phyloP scores from a whole-genome alignment of 1,284 basidiomycete species.

The Apiotrichum domesticum region DNA sequence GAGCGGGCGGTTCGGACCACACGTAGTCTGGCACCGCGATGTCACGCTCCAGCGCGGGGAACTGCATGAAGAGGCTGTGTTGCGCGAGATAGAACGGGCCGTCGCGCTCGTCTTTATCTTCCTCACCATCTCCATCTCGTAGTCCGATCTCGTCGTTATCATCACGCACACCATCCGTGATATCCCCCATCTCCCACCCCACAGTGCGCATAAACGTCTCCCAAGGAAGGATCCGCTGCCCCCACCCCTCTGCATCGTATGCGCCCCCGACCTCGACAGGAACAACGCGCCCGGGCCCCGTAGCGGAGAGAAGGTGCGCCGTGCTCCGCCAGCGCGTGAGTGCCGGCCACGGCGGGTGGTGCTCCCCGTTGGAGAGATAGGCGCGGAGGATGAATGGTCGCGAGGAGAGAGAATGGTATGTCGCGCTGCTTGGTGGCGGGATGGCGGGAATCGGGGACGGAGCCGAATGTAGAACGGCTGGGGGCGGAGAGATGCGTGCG shows the following conservation, averaged over 20 bases:
- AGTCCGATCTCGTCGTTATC: neutral
- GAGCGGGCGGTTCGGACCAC: conserved; percentile 59
- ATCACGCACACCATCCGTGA: neutral
- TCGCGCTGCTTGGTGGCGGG: conserved; percentile 58
- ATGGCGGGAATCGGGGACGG: conserved; percentile 43
- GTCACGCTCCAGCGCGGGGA: conserved; percentile 69
- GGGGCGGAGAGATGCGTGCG: neutral
- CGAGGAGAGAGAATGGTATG: conserved; percentile 35
- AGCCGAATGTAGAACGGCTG: conserved; percentile 7
- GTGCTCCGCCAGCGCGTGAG: conserved; percentile 59
- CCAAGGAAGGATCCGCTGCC: conserved; percentile 72
- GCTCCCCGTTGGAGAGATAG: conserved; percentile 57
- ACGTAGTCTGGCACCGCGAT: conserved; percentile 80
- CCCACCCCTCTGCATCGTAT: conserved; percentile 77
- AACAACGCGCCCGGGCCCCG: conserved; percentile 73
- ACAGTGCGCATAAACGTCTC: conserved; percentile 63
- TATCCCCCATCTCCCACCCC: conserved; percentile 44
- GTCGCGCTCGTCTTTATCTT: neutral
- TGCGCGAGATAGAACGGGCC: conserved; percentile 78
- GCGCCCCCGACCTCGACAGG: conserved; percentile 85
- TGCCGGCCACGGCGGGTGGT: conserved; percentile 57
- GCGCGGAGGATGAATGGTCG: conserved; percentile 69
- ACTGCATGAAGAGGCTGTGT: conserved; percentile 76
- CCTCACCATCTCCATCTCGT: neutral
- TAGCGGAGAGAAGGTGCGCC: conserved; percentile 60